Evolutionary conservation across 2,329 filamentous ascomycete species (phyloP).

Genomic region (Claviceps pusilla): DNA sequence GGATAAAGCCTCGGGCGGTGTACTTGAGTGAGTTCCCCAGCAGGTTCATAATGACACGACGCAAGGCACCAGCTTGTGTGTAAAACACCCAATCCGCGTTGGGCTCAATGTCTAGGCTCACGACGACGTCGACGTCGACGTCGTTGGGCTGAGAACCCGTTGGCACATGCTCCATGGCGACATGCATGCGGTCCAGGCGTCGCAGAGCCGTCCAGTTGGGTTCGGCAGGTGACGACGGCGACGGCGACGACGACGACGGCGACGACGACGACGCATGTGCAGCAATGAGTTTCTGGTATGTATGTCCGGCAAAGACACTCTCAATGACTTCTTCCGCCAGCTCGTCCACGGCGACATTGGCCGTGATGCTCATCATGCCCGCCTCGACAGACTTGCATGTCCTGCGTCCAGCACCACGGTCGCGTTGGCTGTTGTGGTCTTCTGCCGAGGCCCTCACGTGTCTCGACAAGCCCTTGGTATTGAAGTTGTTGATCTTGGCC

Average conservation of each 20-base stretch:
- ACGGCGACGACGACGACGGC: no score
- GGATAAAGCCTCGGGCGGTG: slow-evolving; percentile 24
- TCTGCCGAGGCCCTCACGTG: neutral
- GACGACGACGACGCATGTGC: neutral
- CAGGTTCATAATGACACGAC: slow-evolving; percentile 46
- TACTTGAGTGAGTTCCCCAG: slow-evolving; percentile 51
- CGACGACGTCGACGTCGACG: slow-evolving; percentile 4
- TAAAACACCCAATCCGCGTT: slow-evolving; percentile 42
- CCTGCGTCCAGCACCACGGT: neutral
- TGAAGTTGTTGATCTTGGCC: slow-evolving; percentile 35
- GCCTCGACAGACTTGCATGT: slow-evolving; percentile 3
- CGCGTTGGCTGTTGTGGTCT: neutral
- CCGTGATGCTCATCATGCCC: slow-evolving; percentile 7
- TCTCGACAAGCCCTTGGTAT: slow-evolving; percentile 3
- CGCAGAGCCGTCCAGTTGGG: slow-evolving; percentile 5
- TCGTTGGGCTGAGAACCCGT: slow-evolving; percentile 8
- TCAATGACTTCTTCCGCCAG: slow-evolving; percentile 32
- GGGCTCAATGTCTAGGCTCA: slow-evolving; percentile 25
- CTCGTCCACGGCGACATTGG: slow-evolving; percentile 20
- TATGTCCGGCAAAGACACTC: slow-evolving; percentile 31
- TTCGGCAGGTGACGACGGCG: neutral
- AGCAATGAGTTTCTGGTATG: slow-evolving; percentile 18
- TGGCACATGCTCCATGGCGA: slow-evolving; percentile 12
- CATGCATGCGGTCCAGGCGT: slow-evolving; percentile 26
- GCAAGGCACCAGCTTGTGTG: slow-evolving; percentile 36